Evolutionary conservation across 345 rosid species (phyloP), one percentile per base, ranked within the genome.

Genomic region (Viola odorata): DNA sequence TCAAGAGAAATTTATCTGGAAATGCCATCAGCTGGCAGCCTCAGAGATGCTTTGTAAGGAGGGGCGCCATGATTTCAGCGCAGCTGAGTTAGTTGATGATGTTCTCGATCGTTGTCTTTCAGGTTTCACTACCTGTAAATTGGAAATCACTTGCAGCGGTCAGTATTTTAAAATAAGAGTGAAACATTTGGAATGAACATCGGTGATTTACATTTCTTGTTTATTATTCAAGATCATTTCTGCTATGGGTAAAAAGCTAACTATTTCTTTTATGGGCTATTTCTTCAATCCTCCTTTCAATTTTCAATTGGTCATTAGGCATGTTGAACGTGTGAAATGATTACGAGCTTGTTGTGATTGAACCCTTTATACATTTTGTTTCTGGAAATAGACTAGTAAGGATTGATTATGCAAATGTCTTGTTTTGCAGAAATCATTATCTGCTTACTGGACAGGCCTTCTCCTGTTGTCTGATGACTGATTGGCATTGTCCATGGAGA

Each of bases 21-120:
- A 58, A 10, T 61, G 55, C 62, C 63, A 68, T 83, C 69, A 85
- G 73, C 82, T 80, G 3, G 63, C 80, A 50, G 85, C 75, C 79
- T 92, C 98, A 3, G 86, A 81, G 69, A 92, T 92, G 84, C 97
- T 89, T 37, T 84, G 91, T 52, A 92, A 70, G 32, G 87, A 79
- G 14, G 98, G 98, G 58, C 87, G 82, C 97, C 98, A 92, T 62
- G 87, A 67, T 72, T 84, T 92, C 44, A 70, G 66, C 17, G 76
- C 76, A 45, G 75, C 76, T 15, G 84, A 55, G 69, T 63, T 85
- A 8, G 50, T 69, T 40, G 85, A 57, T 5, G 75, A 60, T 10
- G 84, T 56, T 69, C 83, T 74, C 38, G 74, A 70, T 13, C 84
- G 75, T 50, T 73, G 83, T 56, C 77, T 81, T 70, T 84, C 91